Evolutionary conservation across 2,329 filamentous ascomycete species (phyloP).

Genomic region (Paraphoma chrysanthemicola): DNA sequence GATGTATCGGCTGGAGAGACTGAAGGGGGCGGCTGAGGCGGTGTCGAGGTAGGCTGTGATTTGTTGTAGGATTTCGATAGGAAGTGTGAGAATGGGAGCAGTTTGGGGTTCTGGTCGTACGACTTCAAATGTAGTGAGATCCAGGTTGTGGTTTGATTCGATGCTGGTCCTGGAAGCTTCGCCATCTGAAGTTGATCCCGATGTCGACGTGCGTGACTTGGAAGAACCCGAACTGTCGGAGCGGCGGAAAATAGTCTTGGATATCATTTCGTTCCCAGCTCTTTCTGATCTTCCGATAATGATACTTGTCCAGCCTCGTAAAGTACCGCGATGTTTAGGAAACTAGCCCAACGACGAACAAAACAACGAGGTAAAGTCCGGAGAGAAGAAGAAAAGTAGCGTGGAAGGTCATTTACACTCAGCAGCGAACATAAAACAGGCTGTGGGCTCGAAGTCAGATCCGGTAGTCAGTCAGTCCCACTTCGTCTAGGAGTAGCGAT

Average conservation of each 20-base stretch:
- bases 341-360: neutral
- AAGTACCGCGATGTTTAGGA: neutral
- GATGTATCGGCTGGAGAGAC: conserved; percentile 32
- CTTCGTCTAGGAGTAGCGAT: neutral
- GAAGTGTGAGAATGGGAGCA: conserved; percentile 30
- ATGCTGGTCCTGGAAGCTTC: conserved; percentile 21
- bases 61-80: conserved; percentile 39
- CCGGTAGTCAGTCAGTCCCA: neutral
- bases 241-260: conserved; percentile 14
- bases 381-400: neutral
- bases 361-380: conserved; percentile 1
- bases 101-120: conserved; percentile 3
- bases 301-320: neutral
- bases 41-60: conserved; percentile 33
- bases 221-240: conserved; percentile 20
- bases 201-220: conserved; percentile 8
- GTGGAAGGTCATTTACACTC: conserved; percentile 6
- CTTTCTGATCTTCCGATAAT: neutral
- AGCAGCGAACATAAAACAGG: neutral
- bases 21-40: conserved; percentile 32
- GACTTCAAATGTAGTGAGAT: conserved; percentile 14
- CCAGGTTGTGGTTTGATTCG: conserved; percentile 9
- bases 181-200: conserved; percentile 8
- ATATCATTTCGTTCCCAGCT: conserved; percentile 7
- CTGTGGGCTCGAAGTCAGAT: neutral